phyloP scores from a whole-genome alignment of 177 flowering plant genomes.

The Vitis hybrid region DNA sequence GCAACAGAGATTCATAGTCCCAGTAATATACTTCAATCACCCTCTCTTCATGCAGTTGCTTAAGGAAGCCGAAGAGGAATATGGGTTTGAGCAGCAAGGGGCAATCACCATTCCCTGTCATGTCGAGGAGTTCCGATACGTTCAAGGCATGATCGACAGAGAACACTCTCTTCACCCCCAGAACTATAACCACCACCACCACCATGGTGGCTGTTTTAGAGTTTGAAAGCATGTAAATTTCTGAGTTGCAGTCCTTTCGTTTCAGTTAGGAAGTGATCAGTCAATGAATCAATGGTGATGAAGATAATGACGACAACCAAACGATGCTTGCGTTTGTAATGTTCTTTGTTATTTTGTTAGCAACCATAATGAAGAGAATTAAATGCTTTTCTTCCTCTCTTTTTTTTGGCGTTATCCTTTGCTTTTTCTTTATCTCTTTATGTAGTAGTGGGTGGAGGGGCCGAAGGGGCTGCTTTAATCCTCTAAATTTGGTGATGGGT shows the following conservation, averaged over 20 bases:
- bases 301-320: conserved; percentile 10
- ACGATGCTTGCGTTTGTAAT: conserved; percentile 1
- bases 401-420: neutral
- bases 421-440: neutral
- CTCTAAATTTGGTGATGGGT: neutral
- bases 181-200: conserved; percentile 29
- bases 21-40: conserved; percentile 58
- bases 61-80: conserved; percentile 62
- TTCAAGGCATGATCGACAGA: conserved; percentile 42
- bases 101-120: conserved; percentile 60
- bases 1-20: conserved; percentile 54
- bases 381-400: neutral
- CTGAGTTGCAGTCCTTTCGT: neutral
- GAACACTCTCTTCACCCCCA: conserved; percentile 34
- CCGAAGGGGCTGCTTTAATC: neutral
- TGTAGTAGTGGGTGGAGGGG: neutral
- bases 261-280: neutral
- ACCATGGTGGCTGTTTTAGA: conserved; percentile 44
- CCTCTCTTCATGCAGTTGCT: conserved; percentile 54
- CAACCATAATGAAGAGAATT: conserved; percentile 9
- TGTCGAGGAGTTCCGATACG: conserved; percentile 46
- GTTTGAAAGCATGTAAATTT: conserved; percentile 20
- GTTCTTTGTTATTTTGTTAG: conserved; percentile 4
- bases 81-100: conserved; percentile 66
- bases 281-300: neutral